Evolutionary conservation across 2,329 filamentous ascomycete genomes (phyloP), one percentile per base, ranked within the genome.

Genomic region (Teratosphaeria nubilosa): DNA sequence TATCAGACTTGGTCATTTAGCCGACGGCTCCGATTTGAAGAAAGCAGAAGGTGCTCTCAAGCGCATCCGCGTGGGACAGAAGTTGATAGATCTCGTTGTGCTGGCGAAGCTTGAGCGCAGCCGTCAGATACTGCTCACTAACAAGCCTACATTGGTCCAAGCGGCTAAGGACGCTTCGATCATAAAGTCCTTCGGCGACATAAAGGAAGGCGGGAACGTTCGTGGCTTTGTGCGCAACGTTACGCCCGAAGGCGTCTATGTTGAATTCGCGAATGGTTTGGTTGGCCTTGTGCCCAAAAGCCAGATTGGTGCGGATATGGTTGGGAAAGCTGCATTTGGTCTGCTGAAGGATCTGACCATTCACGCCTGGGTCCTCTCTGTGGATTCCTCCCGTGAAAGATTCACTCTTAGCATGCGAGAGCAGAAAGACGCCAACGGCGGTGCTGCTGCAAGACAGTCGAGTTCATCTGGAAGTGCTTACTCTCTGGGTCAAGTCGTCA

Each of bases 141-240:
- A 88, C 72, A 96, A 96, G 74, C 85, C 88, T 37, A 91, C 86
- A 67, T 78, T 99, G 27, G 78, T 95, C 59, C 84, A 87, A 65
- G 90, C 87, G 55, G 82, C 86, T 54, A 86, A 87, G 70, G 79
- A 86, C 22, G 82, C 83, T n/a, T 83, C 80, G 56, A 79, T 97
- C 13, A 78, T 95, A n/a, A 80, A 80, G 20, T 81, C 75, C 51
- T 86, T 94, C 57, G 85, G 87, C 24, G 84, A 92, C 63, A 80
- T 90, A 22, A 82, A 84, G 62, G 80, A 87, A 62, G 88, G 88
- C 31, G 79, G 82, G 34, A 75, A 84, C 25, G 81, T 90, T 7
- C 82, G 84, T 59, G 92, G 91, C 5, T 96, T 92, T 66, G 84
- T 99, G 27, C 86, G 86, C 60, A 95, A 94, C 67, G 87, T 96